Evolutionary conservation across 257 asterid genomes (phyloP), one percentile per base, ranked within the genome.

Genomic region (Gentiana dahurica): DNA sequence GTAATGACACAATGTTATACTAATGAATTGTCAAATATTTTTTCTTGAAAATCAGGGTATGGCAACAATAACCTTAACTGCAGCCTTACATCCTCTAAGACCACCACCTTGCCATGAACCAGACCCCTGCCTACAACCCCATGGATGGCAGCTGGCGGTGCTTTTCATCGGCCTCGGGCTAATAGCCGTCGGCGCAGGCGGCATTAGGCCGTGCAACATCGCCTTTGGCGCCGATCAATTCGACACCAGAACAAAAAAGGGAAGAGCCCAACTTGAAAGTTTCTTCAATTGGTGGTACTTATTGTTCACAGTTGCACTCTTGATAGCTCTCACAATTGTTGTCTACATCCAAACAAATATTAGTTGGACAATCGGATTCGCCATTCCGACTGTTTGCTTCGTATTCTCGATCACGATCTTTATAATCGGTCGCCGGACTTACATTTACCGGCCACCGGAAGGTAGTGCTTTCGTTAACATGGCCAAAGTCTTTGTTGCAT

Each of bases 251-350:
- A 65, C 71, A 0, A 65, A 57, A 41, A 55, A 71, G 6, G 75
- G 75, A 4, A 65, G 64, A 57, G 65, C 45, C 11, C 71, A 68
- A 47, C 52, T 58, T 45, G 61, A 57, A 45, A 71, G 75, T 50
- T 71, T 71, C 75, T 71, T 71, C 52, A 71, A 71, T 65, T 71
- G 75, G 75, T 71, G 65, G 51, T 71, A 62, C 34, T 71, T 71
- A 61, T 54, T 68, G 53, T 65, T 54, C 44, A 71, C 71, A 34
- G 61, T 71, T 33, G 65, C 71, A 54, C 48, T 47, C 53, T 51
- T 71, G 64, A 33, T 65, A 12, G 65, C 75, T 1, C 38, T 65
- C 34, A 71, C 75, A 4, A 45, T 57, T 38, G 61, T 71, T 5
- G 71, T 71, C 12, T 71, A 71, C 41, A 55, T 71, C 1, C 75